Evolutionary conservation across 306 rosid genomes (phyloP).

Genomic region (Pyrus betulifolia): DNA sequence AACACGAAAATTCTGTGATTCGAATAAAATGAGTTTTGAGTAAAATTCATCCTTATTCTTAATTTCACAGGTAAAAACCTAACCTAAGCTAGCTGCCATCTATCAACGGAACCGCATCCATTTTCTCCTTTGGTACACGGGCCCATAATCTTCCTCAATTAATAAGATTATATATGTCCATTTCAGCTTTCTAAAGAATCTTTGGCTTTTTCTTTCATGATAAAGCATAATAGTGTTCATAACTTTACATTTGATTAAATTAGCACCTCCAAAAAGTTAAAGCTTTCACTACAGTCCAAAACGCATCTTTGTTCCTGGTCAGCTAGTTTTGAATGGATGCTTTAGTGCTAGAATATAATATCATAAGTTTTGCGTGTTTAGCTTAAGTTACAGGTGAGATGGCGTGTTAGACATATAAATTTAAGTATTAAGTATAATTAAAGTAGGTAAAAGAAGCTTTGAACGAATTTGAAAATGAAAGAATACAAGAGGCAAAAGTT

Average conservation of each 20-base stretch:
- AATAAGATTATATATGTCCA: background rate
- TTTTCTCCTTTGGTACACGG: conserved; percentile 9
- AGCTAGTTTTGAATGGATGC: background rate
- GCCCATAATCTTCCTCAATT: background rate
- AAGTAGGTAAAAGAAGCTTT: conserved; percentile 1
- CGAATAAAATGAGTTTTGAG: too few species aligned
- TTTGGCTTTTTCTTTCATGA: background rate
- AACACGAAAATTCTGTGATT: too few species aligned
- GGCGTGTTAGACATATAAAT: background rate
- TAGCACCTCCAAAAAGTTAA: background rate
- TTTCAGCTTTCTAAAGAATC: conserved; percentile 7
- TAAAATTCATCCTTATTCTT: background rate
- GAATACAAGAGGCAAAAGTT: conserved; percentile 2
- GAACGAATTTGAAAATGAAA: background rate
- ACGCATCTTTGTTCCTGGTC: too few species aligned
- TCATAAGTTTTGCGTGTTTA: too few species aligned
- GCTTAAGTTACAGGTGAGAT: background rate
- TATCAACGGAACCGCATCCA: background rate
- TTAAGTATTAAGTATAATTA: background rate
- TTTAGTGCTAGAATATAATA: too few species aligned
- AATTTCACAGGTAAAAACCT: background rate
- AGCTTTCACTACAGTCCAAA: background rate
- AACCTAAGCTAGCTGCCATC: background rate
- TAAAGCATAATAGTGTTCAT: background rate
- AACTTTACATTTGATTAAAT: background rate